Evolutionary conservation across 164 flowering plant genomes (phyloP), one percentile per base, ranked within the genome.

Genomic region (Aristolochia contorta): DNA sequence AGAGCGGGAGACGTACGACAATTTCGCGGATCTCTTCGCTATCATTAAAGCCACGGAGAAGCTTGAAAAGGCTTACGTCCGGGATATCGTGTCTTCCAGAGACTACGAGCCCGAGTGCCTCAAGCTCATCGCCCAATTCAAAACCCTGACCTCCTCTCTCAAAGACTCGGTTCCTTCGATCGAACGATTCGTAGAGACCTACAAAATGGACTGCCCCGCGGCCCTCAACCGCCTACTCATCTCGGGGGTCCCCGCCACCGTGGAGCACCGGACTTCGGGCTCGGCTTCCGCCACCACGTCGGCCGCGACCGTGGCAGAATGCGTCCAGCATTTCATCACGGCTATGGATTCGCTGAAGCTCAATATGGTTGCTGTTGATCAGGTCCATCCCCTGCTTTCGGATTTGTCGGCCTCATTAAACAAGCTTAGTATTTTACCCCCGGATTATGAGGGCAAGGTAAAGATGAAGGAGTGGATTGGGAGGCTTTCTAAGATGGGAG

Each of bases 1-100:
- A 16, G 97, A 93, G 71, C 76, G 98, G 56, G 98, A 93, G 64
- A 86, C 84, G 97, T 84, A 90, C 55, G 98, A 90, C 32, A 93
- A 82, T 64, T 87, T 93, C 33, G 96, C 97, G 0, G 96, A 90
- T 68, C 84, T 93, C 2, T 90, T 71, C 66, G 92, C 98, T 32
- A 92, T 92, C 8, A 84, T 92, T 20, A 86, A 87, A 67, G 82
- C 93, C 15, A 87, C 97, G 0, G 97, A 92, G 73, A 92, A 87
- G 89, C 84, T 92, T 7, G 97, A 89, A 66, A 93, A 86, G 74
- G 91, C 89, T 0, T 93, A 93, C 54, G 77, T 93, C 21, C 82
- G 98, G 2, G 96, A 90, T 59, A 73, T 83, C 16, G 72, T 90
- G 18, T 57, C 91, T 0, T 71, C 96, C 0, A 18, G 72, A 2